Percentiles rank a stretch among this genome's conserved stretches.
phyloP scores from a whole-genome alignment of 192 early-diverging fungal genomes.

The Coemansia sp. region DNA sequence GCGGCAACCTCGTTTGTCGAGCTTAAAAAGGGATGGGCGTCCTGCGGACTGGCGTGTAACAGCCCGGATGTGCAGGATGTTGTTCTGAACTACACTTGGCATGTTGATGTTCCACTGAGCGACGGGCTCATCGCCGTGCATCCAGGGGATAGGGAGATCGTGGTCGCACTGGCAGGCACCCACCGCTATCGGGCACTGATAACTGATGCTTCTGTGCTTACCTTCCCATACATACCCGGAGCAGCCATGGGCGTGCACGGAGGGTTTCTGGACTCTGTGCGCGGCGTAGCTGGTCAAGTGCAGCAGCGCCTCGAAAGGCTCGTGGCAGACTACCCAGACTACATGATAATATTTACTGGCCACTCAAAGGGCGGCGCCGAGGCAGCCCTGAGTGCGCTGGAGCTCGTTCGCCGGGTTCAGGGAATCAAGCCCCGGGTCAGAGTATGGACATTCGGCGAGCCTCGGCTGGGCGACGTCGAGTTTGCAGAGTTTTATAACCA shows the following conservation, averaged over 20 bases:
- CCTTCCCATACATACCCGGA: slow-evolving; percentile 26
- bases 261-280: slow-evolving; percentile 35
- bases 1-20: slow-evolving; percentile 50
- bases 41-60: slow-evolving; percentile 40
- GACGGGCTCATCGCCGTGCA: slow-evolving; percentile 40
- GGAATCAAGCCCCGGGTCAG: slow-evolving; percentile 21
- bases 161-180: slow-evolving; percentile 43
- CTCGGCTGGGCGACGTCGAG: slow-evolving; percentile 33
- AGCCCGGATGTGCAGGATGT: slow-evolving; percentile 41
- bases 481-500: slow-evolving; percentile 40
- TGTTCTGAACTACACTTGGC: slow-evolving; percentile 45
- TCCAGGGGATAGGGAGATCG: slow-evolving; percentile 28
- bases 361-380: slow-evolving; percentile 50
- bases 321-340: slow-evolving; percentile 30
- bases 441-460: slow-evolving; percentile 50
- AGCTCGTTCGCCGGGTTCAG: slow-evolving; percentile 24
- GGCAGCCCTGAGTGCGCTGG: slow-evolving; percentile 36
- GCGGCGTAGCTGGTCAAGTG: slow-evolving; percentile 11
- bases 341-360: slow-evolving; percentile 43
- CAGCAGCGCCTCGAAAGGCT: slow-evolving; percentile 11
- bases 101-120: slow-evolving; percentile 37
- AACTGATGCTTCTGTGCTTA: slow-evolving; percentile 39
- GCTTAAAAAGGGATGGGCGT: slow-evolving; percentile 27
- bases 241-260: slow-evolving; percentile 31
- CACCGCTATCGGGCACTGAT: slow-evolving; percentile 46